A percentile compares a stretch with the other conserved stretches of the same genome.
These are phyloP conservation scores for Elaeis oleifera DNA, from an alignment of 202 grass and related monocot species.

Conservation along the genomic window DNA sequence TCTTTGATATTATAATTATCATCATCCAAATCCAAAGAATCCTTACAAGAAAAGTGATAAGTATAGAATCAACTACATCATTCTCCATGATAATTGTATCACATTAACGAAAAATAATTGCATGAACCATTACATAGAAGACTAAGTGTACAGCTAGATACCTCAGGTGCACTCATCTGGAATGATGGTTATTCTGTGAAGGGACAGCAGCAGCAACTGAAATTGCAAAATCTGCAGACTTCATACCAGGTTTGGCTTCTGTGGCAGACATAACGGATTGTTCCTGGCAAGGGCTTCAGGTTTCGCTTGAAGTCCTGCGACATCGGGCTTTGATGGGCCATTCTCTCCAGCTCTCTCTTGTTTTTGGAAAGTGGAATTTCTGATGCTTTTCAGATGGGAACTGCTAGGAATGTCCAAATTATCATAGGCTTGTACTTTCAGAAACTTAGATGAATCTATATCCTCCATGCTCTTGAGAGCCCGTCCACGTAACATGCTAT, in stretches of 20 bases:
- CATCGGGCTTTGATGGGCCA: conserved; percentile 11
- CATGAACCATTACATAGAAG: no score
- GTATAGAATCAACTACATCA: no score
- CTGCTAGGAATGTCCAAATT: conserved; percentile 3
- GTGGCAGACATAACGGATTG: conserved; percentile 8
- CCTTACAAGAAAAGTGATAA: conserved; percentile 17
- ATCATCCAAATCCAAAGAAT: conserved; percentile 17
- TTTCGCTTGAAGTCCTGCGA: background rate
- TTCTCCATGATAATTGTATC: no score
- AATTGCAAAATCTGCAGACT: conserved; percentile 11
- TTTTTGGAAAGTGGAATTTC: conserved; percentile 18
- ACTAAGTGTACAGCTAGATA: background rate
- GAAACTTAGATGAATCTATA: background rate
- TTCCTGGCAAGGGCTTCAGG: conserved; percentile 2
- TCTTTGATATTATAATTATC: conserved; percentile 19
- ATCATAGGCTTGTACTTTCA: background rate
- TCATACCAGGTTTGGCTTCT: conserved; percentile 8
- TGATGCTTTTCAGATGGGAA: conserved; percentile 5
- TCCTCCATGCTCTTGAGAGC: conserved; percentile 22
- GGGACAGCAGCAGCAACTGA: conserved; percentile 11
- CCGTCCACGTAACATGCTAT: conserved; percentile 20
- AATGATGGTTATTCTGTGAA: conserved; percentile 16
- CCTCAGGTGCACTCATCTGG: conserved; percentile 31
- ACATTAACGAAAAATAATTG: no score
- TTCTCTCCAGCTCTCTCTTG: conserved; percentile 20